A percentile compares a stretch with the other conserved stretches of the same genome.
phyloP scores from a whole-genome alignment of 2,329 filamentous ascomycete genomes.

The Ascochyta pisi region DNA sequence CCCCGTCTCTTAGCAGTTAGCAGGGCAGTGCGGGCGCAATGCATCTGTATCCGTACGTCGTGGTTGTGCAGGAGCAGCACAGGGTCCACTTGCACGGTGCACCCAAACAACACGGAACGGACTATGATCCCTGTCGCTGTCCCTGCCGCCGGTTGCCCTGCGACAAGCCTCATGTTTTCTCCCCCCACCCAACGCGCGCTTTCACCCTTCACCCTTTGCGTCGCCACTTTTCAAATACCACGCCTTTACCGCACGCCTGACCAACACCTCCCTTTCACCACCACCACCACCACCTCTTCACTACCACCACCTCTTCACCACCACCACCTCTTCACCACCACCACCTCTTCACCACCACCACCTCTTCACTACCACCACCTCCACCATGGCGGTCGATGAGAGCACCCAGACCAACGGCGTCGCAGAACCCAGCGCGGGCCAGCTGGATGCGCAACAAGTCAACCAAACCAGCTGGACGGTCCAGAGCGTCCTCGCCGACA shows the following conservation, averaged over 20 bases:
- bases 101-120: constrained; percentile 3
- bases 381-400: constrained; percentile 41
- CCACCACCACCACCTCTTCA: no score
- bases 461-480: constrained; percentile 49
- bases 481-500: constrained; percentile 64
- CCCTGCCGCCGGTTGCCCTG: background rate
- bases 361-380: no score
- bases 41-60: constrained; percentile 1
- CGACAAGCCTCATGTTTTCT: constrained; percentile 6
- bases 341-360: no score
- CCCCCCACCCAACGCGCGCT: background rate
- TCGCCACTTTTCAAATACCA: background rate
- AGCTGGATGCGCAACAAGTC: constrained; percentile 39
- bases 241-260: background rate
- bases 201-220: background rate
- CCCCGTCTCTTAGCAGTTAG: background rate
- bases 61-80: constrained; percentile 4
- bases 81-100: background rate
- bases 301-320: no score
- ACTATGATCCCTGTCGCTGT: background rate
- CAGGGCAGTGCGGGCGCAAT: constrained; percentile 2
- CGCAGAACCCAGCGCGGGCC: constrained; percentile 44
- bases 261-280: constrained; percentile 11
- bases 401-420: constrained; percentile 52
- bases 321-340: no score